Percentiles rank a stretch among this genome's conserved stretches.
These are phyloP conservation scores for Fusarium lyarnte DNA, from an alignment of 2,329 filamentous ascomycete species.

Conservation along the genomic window DNA sequence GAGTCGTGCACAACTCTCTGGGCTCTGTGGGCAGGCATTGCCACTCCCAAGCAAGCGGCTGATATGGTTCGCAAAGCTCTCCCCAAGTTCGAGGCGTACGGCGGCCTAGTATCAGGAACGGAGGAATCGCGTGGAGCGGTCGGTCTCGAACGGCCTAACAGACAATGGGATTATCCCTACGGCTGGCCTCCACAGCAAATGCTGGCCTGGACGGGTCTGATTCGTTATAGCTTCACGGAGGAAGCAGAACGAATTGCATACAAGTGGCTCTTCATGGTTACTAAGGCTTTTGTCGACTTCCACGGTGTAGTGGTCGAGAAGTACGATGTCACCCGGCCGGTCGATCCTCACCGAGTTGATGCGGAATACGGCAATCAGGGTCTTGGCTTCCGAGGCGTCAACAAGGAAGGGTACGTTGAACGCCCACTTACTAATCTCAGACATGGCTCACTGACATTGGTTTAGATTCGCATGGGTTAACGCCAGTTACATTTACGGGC, in stretches of 20 bases:
- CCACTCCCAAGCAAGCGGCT: slow-evolving; percentile 86
- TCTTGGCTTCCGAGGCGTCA: slow-evolving; percentile 92
- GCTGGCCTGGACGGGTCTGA: slow-evolving; percentile 92
- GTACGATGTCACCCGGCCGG: slow-evolving; percentile 91
- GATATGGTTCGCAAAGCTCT: slow-evolving; percentile 82
- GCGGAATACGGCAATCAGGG: slow-evolving; percentile 99
- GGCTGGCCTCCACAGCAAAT: slow-evolving; percentile 99
- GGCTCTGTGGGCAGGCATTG: slow-evolving; percentile 95
- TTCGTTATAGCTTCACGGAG: slow-evolving; percentile 90
- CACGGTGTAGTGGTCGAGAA: slow-evolving; percentile 99
- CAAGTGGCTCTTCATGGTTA: slow-evolving; percentile 98
- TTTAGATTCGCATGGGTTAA: slow-evolving; percentile 97
- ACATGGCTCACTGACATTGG: slow-evolving; percentile 41
- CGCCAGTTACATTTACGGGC: slow-evolving; percentile 93
- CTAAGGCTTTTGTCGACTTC: slow-evolving; percentile 97
- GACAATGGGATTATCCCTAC: slow-evolving; percentile 98
- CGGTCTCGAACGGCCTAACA: slow-evolving; percentile 84
- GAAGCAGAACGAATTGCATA: slow-evolving; percentile 92
- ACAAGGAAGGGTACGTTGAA: slow-evolving; percentile 81
- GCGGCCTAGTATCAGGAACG: slow-evolving; percentile 89
- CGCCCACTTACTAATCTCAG: neutral
- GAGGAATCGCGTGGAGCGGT: slow-evolving; percentile 86
- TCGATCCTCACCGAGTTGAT: slow-evolving; percentile 92
- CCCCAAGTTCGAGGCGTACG: slow-evolving; percentile 87
- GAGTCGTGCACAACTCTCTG: slow-evolving; percentile 96